Evolutionary conservation across 257 asterid species (phyloP).

Genomic region (Plantago ovata): DNA sequence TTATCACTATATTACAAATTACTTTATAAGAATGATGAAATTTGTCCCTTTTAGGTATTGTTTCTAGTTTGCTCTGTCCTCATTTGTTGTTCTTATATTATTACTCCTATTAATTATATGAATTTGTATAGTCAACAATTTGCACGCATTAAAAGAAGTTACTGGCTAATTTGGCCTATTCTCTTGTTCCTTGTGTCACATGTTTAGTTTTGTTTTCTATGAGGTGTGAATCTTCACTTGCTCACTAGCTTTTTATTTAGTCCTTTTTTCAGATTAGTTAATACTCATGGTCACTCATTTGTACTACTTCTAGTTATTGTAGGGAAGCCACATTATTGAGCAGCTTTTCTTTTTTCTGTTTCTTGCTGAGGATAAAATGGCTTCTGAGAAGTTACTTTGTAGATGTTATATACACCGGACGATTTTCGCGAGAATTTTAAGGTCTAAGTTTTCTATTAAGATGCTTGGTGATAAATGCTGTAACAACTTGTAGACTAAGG

Average conservation of each 20-base stretch:
- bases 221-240: constrained; percentile 7
- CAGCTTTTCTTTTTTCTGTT: no score
- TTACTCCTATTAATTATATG: neutral
- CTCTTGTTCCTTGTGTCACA: constrained; percentile 4
- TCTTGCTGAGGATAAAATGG: neutral
- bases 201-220: constrained; percentile 14
- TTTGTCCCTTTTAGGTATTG: neutral
- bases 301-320: neutral
- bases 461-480: neutral
- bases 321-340: neutral
- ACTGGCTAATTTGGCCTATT: neutral
- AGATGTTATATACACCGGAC: neutral
- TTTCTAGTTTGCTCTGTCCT: neutral
- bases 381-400: neutral
- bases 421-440: neutral
- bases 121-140: neutral
- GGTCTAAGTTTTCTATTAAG: neutral
- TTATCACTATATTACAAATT: no score
- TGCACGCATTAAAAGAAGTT: neutral
- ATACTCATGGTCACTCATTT: neutral
- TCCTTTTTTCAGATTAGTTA: constrained; percentile 5
- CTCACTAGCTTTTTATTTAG: neutral
- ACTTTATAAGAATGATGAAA: neutral
- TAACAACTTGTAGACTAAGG: neutral
- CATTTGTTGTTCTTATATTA: neutral